Base-by-base conservation (phyloP, 2,329 filamentous ascomycete species). In the Hypoxylon sp. region DNA sequence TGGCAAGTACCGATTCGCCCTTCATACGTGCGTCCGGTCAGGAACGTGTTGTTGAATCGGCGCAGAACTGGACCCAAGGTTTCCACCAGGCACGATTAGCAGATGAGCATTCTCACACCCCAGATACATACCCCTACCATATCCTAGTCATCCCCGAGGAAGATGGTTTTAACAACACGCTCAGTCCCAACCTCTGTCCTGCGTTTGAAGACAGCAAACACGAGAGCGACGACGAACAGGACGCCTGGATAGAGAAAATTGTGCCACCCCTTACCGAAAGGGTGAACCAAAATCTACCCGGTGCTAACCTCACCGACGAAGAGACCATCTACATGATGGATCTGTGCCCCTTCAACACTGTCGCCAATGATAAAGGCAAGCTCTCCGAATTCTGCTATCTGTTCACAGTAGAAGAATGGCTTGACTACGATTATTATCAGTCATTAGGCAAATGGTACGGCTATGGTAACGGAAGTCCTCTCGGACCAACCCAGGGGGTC, bases 391-490 rank as follows among this genome's bases (percentile, higher is more conserved):
- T 97, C 80, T 98, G 94, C 79, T 77, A 78, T 13, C 83, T 97
- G 27, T 97, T 97, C 81, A 90, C 87, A 0, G 77, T 84, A 13
- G 79, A 86, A 0, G 93, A 97, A 79, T 97, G 93, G 92, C 81
- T 82, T 37, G 82, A 87, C 65, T 97, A 97, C 80, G 90, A 94
- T 79, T 97, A 97, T 82, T 91, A 90, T 78, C 87, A 93, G 77
- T 88, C 91, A 0, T 81, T 98, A 7, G 89, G 89, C 70, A 97
- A 97, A 77, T 97, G 91, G 85, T 97, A 97, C 79, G 90, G 91
- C 60, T 94, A 90, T 79, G 89, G 91, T 10, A 86, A 87, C 29
- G 94, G 94, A 13, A 94, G 93, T 76, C 87, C 89, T 0, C 85
- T 97, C 6, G 94, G 92, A 0, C 87, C 94, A 5, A 93, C 93